A percentile compares a stretch with the other conserved stretches of the same genome.
Conservation (phyloP, 106 monocot species). For the Apostasia ramifera region DNA sequence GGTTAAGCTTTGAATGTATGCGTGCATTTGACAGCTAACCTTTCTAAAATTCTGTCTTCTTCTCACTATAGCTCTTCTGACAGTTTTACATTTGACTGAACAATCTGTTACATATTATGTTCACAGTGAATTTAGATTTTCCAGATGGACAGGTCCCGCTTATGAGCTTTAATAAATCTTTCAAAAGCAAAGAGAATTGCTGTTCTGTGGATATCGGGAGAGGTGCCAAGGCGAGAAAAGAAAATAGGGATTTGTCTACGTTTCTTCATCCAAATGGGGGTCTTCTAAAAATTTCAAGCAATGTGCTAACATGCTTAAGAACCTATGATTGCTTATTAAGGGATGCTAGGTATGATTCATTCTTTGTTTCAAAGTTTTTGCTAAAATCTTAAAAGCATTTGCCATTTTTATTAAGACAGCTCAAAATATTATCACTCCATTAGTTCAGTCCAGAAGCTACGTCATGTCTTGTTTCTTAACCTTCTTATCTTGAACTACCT, state of each 20-base stretch:
- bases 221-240: constrained; percentile 5
- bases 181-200: constrained; percentile 15
- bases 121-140: constrained; percentile 13
- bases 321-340: constrained; percentile 38
- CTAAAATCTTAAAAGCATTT: background rate
- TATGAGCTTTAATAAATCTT: constrained; percentile 29
- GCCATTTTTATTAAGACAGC: background rate
- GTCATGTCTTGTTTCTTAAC: background rate
- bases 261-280: constrained; percentile 22
- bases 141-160: constrained; percentile 19
- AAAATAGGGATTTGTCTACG: constrained; percentile 14
- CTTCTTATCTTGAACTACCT: constrained; percentile 3
- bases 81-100: background rate
- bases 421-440: background rate
- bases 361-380: background rate
- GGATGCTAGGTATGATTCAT: constrained; percentile 46
- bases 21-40: background rate
- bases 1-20: constrained; percentile 9
- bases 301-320: constrained; percentile 26
- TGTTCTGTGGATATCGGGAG: constrained; percentile 15
- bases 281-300: constrained; percentile 17
- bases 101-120: background rate
- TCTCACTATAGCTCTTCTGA: background rate
- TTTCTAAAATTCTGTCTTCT: constrained; percentile 2
- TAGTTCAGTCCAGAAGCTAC: background rate